Conservation (phyloP, 108 stramenopile species). For the Skeletonema menzelii region DNA sequence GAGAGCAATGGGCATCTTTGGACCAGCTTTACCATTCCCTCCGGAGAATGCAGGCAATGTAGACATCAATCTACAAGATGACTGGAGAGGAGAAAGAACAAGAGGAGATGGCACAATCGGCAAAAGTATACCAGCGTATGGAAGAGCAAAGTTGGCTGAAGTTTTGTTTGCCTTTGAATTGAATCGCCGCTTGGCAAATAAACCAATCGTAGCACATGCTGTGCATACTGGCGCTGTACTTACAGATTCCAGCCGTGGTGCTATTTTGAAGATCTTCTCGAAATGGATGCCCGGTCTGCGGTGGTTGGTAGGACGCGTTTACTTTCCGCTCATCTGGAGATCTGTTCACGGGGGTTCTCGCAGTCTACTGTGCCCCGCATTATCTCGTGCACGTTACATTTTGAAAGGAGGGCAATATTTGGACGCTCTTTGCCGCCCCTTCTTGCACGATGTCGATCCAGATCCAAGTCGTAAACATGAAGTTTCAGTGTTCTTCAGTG, state of each 20-base stretch:
- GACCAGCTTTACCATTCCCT: not conserved
- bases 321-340: not conserved
- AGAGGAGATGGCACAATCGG: not conserved
- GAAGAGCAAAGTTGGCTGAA: constrained; percentile 8
- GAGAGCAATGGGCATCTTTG: not conserved
- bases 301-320: not conserved
- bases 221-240: constrained; percentile 1
- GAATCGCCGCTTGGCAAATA: not conserved
- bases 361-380: not conserved
- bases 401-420: constrained; percentile 5
- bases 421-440: constrained; percentile 2
- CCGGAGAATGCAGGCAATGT: not conserved
- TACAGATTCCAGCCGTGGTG: not conserved
- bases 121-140: constrained; percentile 1
- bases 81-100: no score
- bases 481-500: not conserved
- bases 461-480: not conserved
- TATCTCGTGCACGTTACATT: not conserved
- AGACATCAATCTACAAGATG: not conserved
- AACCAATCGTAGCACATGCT: not conserved
- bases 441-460: not conserved
- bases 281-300: not conserved
- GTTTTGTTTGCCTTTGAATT: constrained; percentile 9
- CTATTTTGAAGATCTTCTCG: not conserved
- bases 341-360: not conserved